A percentile compares a stretch with the other conserved stretches of the same genome.
These are phyloP conservation scores for Hypholoma fasciculare DNA, from an alignment of 768 basidiomycete genomes.

Conservation along the genomic window DNA sequence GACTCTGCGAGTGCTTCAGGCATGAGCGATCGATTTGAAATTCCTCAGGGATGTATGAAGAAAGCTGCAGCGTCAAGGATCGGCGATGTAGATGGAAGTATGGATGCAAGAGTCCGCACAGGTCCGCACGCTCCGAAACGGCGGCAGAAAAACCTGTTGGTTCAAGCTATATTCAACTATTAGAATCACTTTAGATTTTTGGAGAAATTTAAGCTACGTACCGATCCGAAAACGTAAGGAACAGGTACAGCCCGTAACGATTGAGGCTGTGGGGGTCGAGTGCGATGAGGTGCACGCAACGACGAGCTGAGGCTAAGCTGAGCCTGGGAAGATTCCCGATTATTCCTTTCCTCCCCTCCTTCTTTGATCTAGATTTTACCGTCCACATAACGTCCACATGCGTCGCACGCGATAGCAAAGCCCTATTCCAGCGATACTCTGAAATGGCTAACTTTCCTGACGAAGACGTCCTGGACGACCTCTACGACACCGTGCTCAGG, in stretches of 20 bases:
- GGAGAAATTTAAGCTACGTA: too few species aligned
- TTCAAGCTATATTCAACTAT: too few species aligned
- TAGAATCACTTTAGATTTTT: too few species aligned
- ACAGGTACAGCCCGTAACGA: too few species aligned
- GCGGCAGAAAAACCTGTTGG: too few species aligned
- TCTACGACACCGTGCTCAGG: conserved; percentile 18
- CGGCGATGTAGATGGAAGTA: not conserved
- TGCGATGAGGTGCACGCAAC: not conserved
- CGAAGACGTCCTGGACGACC: conserved; percentile 20
- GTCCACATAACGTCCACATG: not conserved
- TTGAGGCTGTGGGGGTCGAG: not conserved
- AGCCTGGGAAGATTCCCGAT: conserved; percentile 1
- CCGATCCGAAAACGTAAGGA: too few species aligned
- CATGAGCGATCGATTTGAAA: conserved; percentile 1
- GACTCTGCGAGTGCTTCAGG: conserved; percentile 8
- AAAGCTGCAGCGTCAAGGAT: not conserved
- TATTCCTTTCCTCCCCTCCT: not conserved
- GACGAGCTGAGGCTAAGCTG: not conserved
- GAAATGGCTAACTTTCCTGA: conserved; percentile 1
- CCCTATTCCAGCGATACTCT: conserved; percentile 11
- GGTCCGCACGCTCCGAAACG: not conserved
- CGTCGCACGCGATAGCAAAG: not conserved
- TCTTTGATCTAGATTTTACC: not conserved
- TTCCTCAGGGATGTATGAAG: not conserved
- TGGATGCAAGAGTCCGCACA: not conserved